A percentile compares a stretch with the other conserved stretches of the same genome.
These are phyloP conservation scores for Chamaenerion angustifolium DNA, from an alignment of 345 rosid species.

Conservation along the genomic window DNA sequence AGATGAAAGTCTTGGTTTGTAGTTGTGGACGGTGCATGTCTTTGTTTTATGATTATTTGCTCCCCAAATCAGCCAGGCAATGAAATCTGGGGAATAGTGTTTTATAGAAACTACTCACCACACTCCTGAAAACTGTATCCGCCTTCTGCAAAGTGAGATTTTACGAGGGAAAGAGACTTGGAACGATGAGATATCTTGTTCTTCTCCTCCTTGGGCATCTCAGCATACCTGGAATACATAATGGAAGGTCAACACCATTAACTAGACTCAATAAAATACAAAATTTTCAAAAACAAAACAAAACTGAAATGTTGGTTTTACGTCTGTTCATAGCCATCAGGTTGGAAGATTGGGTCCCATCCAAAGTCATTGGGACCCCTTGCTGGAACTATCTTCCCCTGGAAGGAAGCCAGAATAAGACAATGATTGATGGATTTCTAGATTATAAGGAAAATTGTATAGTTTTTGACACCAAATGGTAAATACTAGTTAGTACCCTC, in stretches of 20 bases:
- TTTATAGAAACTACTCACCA: too few relatives aligned
- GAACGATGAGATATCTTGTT: conserved; percentile 86
- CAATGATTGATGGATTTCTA: too few relatives aligned
- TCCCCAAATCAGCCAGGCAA: too few relatives aligned
- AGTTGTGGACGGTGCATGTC: too few relatives aligned
- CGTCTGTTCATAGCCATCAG: conserved; percentile 79
- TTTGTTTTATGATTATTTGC: too few relatives aligned
- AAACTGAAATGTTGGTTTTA: conserved; percentile 13
- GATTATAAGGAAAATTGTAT: too few relatives aligned
- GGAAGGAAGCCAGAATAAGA: conserved; percentile 11
- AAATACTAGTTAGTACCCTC: too few relatives aligned
- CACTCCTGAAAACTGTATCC: conserved; percentile 37
- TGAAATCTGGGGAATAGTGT: too few relatives aligned
- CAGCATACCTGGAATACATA: conserved; percentile 44
- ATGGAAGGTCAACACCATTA: too few relatives aligned
- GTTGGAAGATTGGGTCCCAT: conserved; percentile 96
- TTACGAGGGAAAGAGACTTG: conserved; percentile 57
- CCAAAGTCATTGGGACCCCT: conserved; percentile 88
- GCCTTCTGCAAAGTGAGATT: conserved; percentile 57
- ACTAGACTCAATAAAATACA: not conserved
- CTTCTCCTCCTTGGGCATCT: conserved; percentile 89
- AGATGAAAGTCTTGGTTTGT: too few relatives aligned
- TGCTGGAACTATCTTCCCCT: conserved; percentile 86
- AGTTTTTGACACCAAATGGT: too few relatives aligned
- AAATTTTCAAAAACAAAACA: not conserved